Conservation (phyloP, 2,329 filamentous ascomycete genomes). For the Sarocladium strictum region DNA sequence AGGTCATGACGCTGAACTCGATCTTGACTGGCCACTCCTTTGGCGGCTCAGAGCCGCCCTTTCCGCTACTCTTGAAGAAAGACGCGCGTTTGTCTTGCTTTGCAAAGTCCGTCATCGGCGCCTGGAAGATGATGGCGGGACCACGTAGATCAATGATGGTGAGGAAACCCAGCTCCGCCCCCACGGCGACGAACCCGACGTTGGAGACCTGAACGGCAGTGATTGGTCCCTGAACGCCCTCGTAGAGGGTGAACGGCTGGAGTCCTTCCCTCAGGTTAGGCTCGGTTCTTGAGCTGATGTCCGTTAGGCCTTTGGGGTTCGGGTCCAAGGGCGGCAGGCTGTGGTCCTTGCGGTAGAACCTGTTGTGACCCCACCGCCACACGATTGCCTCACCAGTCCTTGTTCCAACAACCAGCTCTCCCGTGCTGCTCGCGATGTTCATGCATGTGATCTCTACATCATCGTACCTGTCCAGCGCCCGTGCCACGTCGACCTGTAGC, state of each 20-base stretch:
- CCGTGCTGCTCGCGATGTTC: slow-evolving; percentile 72
- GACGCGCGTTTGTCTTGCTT: slow-evolving; percentile 73
- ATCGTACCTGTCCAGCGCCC: slow-evolving; percentile 73
- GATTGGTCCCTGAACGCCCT: slow-evolving; percentile 77
- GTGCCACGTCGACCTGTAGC: slow-evolving; percentile 80
- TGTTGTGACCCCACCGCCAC: slow-evolving; percentile 84
- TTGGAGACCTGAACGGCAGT: slow-evolving; percentile 80
- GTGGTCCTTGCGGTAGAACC: slow-evolving; percentile 62
- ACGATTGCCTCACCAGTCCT: slow-evolving; percentile 77
- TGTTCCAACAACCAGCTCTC: slow-evolving; percentile 79
- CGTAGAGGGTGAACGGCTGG: slow-evolving; percentile 72
- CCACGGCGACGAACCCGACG: slow-evolving; percentile 84
- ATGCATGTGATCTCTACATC: slow-evolving; percentile 73
- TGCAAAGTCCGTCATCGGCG: slow-evolving; percentile 64
- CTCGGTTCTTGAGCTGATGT: slow-evolving; percentile 69
- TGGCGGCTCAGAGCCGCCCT: slow-evolving; percentile 24
- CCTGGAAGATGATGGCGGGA: slow-evolving; percentile 74
- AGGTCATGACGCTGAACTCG: slow-evolving; percentile 88
- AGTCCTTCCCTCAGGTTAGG: slow-evolving; percentile 70
- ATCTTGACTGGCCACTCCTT: slow-evolving; percentile 75
- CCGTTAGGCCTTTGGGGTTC: slow-evolving; percentile 64
- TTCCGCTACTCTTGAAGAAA: slow-evolving; percentile 46
- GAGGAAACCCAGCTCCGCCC: slow-evolving; percentile 76
- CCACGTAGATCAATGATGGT: slow-evolving; percentile 84
- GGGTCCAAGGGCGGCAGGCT: slow-evolving; percentile 42